These are phyloP conservation scores for Uronychia binucleata DNA, from an alignment of 73 alveolate species.

Conservation along the genomic window DNA sequence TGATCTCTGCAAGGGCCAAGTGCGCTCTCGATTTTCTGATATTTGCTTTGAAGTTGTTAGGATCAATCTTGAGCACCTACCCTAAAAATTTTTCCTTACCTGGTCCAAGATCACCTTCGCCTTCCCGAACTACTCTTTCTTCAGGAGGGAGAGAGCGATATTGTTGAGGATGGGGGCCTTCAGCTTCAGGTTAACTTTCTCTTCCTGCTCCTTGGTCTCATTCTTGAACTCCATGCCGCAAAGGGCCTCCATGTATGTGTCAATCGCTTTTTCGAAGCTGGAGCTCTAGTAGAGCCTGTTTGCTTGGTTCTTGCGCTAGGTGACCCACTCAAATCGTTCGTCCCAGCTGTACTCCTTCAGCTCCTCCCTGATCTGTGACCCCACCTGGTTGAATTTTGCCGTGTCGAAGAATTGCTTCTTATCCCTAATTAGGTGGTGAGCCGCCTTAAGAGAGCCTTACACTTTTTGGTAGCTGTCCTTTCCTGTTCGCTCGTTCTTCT, in stretches of 20 bases:
- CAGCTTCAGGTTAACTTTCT: conserved; percentile 31
- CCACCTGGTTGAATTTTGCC: conserved; percentile 19
- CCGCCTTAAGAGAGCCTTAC: background rate
- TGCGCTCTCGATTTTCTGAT: background rate
- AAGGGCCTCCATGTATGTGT: conserved; percentile 41
- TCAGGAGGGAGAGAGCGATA: conserved; percentile 36
- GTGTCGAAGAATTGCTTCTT: conserved; percentile 28
- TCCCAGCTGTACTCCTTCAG: conserved; percentile 16
- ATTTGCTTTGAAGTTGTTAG: background rate
- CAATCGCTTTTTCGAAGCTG: conserved; percentile 36
- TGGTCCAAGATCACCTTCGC: conserved; percentile 25
- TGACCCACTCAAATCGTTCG: conserved; percentile 44
- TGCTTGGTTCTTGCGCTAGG: conserved; percentile 30
- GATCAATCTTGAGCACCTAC: conserved; percentile 19
- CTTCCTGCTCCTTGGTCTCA: conserved; percentile 18
- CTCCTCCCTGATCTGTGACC: conserved; percentile 7
- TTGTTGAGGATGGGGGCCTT: conserved; percentile 61
- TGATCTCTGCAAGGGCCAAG: background rate
- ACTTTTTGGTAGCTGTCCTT: conserved; percentile 18
- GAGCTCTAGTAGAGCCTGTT: conserved; percentile 7
- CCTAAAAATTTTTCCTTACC: background rate
- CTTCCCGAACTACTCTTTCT: conserved; percentile 29
- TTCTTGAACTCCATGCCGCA: conserved; percentile 51
- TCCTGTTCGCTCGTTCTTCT: conserved; percentile 4
- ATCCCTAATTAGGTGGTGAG: conserved; percentile 6